Conservation (phyloP, 2,329 filamentous ascomycete species). For the Fusarium sp. region DNA sequence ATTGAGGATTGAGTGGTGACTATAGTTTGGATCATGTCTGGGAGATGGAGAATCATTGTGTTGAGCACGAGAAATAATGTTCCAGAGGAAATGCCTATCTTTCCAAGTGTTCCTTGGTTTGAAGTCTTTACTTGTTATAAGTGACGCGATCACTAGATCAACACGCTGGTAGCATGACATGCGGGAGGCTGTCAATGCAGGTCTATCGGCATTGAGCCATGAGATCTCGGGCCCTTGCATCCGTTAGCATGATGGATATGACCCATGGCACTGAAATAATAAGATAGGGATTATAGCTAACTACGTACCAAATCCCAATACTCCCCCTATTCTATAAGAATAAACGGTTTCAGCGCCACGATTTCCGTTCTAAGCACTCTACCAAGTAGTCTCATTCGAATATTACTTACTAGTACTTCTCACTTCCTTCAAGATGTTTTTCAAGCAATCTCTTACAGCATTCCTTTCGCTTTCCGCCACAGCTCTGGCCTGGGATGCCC, state of each 20-base stretch:
- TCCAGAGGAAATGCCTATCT: fast-evolving
- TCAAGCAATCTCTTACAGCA: background rate
- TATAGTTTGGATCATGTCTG: background rate
- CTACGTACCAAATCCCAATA: background rate
- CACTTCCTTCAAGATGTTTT: background rate
- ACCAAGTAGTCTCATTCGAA: background rate
- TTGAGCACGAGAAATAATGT: background rate
- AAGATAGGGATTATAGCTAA: background rate
- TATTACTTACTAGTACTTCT: background rate
- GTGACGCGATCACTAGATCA: background rate
- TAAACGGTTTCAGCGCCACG: no score
- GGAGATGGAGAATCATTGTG: background rate
- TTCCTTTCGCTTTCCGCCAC: background rate
- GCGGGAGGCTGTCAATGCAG: background rate
- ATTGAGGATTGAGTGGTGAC: background rate
- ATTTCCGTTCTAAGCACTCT: background rate
- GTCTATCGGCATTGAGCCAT: background rate
- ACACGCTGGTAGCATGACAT: background rate
- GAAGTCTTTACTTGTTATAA: background rate
- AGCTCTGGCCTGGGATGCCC: conserved; percentile 42
- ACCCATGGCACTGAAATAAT: background rate
- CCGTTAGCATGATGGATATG: background rate
- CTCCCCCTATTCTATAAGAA: background rate
- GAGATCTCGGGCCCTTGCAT: background rate
- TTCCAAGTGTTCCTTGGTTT: background rate